Evolutionary conservation across 257 asterid genomes (phyloP), one percentile per base, ranked within the genome.

Genomic region (Salvia miltiorrhiza): DNA sequence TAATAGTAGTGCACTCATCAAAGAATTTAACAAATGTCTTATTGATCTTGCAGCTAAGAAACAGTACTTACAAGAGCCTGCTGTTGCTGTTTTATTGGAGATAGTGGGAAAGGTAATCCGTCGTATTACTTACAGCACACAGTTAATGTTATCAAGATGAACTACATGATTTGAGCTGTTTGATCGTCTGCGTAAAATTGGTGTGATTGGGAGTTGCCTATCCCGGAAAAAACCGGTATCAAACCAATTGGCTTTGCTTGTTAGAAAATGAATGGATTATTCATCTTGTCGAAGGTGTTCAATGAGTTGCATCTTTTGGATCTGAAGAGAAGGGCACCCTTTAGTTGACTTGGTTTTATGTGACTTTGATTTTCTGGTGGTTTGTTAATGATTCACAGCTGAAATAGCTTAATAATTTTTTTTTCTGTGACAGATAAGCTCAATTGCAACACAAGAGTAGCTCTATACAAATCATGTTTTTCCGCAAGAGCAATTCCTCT

Each of bases 401-500:
- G 13, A 71, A 43, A 41, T 50, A 63, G 30, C 30, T 26, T 17
- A 59, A 4, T 23, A 23, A 21, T n/a, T n/a, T 60, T 32, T 26
- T 48, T 16, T 47, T 35, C 24, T 9, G 49, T 69, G 69, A 53
- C 52, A 56, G 77, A 57, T 76, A 68, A 69, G 17, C 53, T 23
- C 44, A 20, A 70, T 61, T 66, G 60, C 21, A 50, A 58, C 74
- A 55, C 62, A 16, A 9, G 58, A 26, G 26, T 54, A 71, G 66
- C 69, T 63, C 69, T 52, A 30, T 63, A 71, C 17, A 19, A 21
- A 53, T 67, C 69, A 92, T 92, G 96, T 89, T 89, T 68, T 88
- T 91, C 59, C 81, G 90, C 69, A 78, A 66, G 83, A 85, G 68
- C 72, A 85, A 70, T 81, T 64, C 88, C 40, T 78, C 85, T 1